Conservation (phyloP, 1,284 basidiomycete genomes). For the Austroboletus novae-zelandiae region DNA sequence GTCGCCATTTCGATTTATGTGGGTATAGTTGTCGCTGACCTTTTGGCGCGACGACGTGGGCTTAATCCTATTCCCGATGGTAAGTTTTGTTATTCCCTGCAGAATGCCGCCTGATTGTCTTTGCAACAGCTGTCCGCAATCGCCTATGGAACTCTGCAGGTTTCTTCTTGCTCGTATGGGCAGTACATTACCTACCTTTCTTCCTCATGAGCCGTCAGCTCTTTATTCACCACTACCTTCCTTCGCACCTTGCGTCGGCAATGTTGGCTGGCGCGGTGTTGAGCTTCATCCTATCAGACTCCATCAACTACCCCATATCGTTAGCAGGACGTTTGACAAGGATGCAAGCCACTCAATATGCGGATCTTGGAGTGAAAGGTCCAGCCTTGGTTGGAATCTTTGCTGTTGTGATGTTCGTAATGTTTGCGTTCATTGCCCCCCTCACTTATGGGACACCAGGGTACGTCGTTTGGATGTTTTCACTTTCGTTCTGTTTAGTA, state of each 20-base stretch:
- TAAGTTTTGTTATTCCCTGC: conserved; percentile 42
- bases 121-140: conserved; percentile 73
- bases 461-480: conserved; percentile 46
- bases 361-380: conserved; percentile 71
- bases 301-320: conserved; percentile 92
- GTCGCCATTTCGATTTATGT: conserved; percentile 84
- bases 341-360: conserved; percentile 59
- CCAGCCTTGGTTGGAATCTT: conserved; percentile 62
- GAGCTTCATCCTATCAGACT: conserved; percentile 89
- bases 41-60: conserved; percentile 83
- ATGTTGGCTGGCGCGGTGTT: conserved; percentile 90
- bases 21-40: conserved; percentile 87
- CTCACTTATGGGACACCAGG: conserved; percentile 91
- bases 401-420: conserved; percentile 58
- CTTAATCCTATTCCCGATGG: conserved; percentile 84
- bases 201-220: conserved; percentile 97
- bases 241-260: conserved; percentile 89
- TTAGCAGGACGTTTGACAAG: conserved; percentile 59
- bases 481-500: conserved; percentile 6
- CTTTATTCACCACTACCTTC: conserved; percentile 98
- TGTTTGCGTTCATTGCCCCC: conserved; percentile 79
- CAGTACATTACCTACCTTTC: conserved; percentile 95
- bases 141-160: conserved; percentile 93
- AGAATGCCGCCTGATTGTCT: conserved; percentile 3
- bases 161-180: conserved; percentile 95